phyloP scores from a whole-genome alignment of 163 green algal species.

The Scenedesmus sp. region DNA sequence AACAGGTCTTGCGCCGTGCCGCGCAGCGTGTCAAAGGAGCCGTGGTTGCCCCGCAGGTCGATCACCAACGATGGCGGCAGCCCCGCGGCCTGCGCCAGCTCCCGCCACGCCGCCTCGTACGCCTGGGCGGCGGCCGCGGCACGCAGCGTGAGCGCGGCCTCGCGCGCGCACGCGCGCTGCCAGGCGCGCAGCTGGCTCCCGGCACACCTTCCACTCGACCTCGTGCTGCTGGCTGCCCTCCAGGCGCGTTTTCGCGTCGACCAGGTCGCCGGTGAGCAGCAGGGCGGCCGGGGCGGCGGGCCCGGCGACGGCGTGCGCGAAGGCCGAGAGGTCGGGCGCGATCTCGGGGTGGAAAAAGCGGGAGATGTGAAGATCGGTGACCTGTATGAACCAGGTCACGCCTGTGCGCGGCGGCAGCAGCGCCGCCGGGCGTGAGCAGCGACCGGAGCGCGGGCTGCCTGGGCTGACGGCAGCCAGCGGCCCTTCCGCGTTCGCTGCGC shows the following conservation, averaged over 20 bases:
- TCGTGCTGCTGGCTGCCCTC: constrained; percentile 62
- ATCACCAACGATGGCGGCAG: constrained; percentile 56
- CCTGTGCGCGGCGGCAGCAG: not conserved
- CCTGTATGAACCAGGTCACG: constrained; percentile 56
- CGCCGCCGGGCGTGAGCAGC: no score
- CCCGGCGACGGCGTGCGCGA: constrained; percentile 44
- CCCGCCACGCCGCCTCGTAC: constrained; percentile 9
- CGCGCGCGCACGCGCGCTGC: not conserved
- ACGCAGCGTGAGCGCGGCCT: not conserved
- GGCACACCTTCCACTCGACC: constrained; percentile 74
- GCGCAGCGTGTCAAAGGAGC: constrained; percentile 71
- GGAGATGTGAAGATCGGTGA: constrained; percentile 66
- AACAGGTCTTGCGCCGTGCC: constrained; percentile 62
- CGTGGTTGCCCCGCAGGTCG: constrained; percentile 85
- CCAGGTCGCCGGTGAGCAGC: constrained; percentile 77
- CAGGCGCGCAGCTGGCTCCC: constrained; percentile 35
- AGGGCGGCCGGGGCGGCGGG: constrained; percentile 46
- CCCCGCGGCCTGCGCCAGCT: constrained; percentile 27
- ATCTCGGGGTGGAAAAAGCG: constrained; percentile 48
- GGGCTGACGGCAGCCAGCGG: no score
- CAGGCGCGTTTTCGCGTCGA: constrained; percentile 66
- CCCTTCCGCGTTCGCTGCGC: no score
- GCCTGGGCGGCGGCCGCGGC: constrained; percentile 1
- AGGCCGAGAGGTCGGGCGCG: constrained; percentile 58
- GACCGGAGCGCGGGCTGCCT: no score